Evolutionary conservation across 2,329 filamentous ascomycete genomes (phyloP).

Genomic region (Sporothrix dimorphospora): DNA sequence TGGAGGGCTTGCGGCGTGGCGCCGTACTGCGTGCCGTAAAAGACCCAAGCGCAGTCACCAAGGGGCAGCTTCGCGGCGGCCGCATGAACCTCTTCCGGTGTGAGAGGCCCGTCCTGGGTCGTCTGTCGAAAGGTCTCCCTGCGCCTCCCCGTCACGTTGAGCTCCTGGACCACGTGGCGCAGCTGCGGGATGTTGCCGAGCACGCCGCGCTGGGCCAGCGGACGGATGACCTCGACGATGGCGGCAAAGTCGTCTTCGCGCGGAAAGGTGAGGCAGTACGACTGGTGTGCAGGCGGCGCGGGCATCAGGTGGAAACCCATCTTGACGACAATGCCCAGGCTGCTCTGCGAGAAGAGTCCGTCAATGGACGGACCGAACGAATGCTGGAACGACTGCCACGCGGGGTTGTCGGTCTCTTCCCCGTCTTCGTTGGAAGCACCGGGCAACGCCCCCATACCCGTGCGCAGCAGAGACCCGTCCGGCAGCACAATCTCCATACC

Average conservation of each 20-base stretch:
- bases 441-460: constrained; percentile 52
- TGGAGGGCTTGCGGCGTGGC: constrained; percentile 36
- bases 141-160: constrained; percentile 46
- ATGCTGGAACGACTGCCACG: constrained; percentile 46
- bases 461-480: constrained; percentile 49
- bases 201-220: constrained; percentile 39
- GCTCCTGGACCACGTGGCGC: constrained; percentile 44
- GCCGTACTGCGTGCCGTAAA: constrained; percentile 53
- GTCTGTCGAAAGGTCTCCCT: constrained; percentile 38
- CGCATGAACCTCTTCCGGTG: constrained; percentile 39
- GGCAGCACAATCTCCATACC: constrained; percentile 44
- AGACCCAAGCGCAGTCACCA: constrained; percentile 52
- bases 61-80: constrained; percentile 45
- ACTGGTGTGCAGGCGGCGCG: constrained; percentile 42
- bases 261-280: constrained; percentile 47
- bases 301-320: constrained; percentile 54
- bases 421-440: constrained; percentile 34
- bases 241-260: constrained; percentile 43
- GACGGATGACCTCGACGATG: constrained; percentile 45
- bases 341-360: constrained; percentile 56
- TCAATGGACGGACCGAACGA: constrained; percentile 47
- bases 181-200: constrained; percentile 52
- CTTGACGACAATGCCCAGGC: constrained; percentile 57
- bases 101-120: constrained; percentile 35
- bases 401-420: constrained; percentile 43